Evolutionary conservation across 768 basidiomycete genomes (phyloP), one percentile per base, ranked within the genome.

Genomic region (Rhizopogon sp.): DNA sequence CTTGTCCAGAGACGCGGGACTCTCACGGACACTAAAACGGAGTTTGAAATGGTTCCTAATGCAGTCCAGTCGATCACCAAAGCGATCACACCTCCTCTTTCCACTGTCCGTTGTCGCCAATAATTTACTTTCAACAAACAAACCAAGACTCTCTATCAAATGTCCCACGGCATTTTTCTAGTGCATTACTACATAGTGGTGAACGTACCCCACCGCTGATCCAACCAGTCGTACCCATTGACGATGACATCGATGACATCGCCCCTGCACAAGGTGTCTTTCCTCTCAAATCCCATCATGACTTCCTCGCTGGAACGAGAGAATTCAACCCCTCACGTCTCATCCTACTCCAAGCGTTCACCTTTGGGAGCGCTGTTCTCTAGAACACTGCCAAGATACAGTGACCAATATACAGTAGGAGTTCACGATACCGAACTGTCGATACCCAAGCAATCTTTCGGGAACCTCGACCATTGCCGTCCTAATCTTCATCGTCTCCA

Each of bases 371-470:
- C 52, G 11, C 50, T 69, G 16, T 62, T 72, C 46, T 62, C 60
- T 14, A 49, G 70, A 20, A 67, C 65, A 3, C 57, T 71, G 9
- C 72, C 68, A 1, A 35, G 58, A 2, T 71, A 74, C 54, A 61
- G 54, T 25, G 72, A 71, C 28, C 52, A 39, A 16, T 63, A 66
- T 50, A 39, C 52, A 1, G 69, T 72, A n/a, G 70, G 72, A 10
- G 66, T 71, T 11, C 62, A 62, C 28, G 72, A 72, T 43, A 56
- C 70, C 49, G 70, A 71, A 46, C 16, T 67, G 20, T 62, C 72
- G 1, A 54, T 70, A 39, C 57, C 55, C n/a, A 35, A 52, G 14
- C 60, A 62, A 49, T 62, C 61, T 0, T 67, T 69, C 55, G 63
- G 67, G 29, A 57, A 60, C 9, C 66, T 70, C 58, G 63, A 52